Evolutionary conservation across 2,329 filamentous ascomycete genomes (phyloP), one percentile per base, ranked within the genome.

Genomic region (Neonectria coccinea): DNA sequence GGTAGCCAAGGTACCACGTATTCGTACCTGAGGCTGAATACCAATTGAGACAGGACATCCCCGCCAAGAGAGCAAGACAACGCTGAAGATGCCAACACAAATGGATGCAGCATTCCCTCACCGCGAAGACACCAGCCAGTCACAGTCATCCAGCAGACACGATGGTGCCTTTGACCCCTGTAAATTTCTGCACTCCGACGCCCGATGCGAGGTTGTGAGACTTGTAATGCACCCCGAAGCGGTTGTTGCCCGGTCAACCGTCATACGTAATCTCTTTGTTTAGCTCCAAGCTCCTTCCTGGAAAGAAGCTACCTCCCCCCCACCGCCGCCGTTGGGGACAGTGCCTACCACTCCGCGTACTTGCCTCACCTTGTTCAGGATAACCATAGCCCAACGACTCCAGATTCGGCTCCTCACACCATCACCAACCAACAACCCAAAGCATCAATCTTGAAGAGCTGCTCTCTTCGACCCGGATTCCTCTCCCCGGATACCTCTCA

Each of bases 251-350:
- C 39, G 44, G 50, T 48, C 64, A 64, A 66, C 64, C 5, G 20
- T 6, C n/a, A 44, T 41, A 54, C 45, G 59, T 56, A 66, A 64
- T 56, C 48, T 53, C 61, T 52, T 59, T 66, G 64, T 66, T 66
- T 66, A 31, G 56, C 64, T 55, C 42, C 61, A 45, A 66, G 61
- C 64, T 67, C 4, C 47, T 22, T 22, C 36, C 25, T 16, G 41
- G 45, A 62, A 51, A 33, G 47, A 29, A 62, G 63, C 63, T 63
- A 36, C 44, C 29, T 29, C 39, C 44, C 50, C 59, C 45, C 48
- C 36, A 31, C 47, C n/a, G 29, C 18, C 39, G 14, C 29, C 20
- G 52, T 18, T 41, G n/a, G 52, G 51, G 41, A 58, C 39, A 47
- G 41, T 33, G 33, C 36, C 54, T 33, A 42, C 31, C 44, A 41